These are phyloP conservation scores for Neurospora africana DNA, from an alignment of 495 filamentous ascomycete species.

Conservation along the genomic window DNA sequence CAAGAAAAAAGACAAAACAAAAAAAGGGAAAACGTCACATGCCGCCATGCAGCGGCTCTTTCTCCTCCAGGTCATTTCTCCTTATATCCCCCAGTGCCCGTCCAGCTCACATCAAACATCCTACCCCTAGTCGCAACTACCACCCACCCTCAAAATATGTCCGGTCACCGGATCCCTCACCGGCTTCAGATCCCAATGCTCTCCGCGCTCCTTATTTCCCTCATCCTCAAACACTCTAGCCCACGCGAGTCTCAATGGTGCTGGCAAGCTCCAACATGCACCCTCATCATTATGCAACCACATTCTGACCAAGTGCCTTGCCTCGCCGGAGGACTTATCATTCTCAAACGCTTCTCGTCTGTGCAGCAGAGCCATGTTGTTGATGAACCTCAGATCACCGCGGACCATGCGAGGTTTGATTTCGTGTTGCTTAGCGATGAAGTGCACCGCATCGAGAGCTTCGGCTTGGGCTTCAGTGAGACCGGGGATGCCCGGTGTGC, in stretches of 20 bases:
- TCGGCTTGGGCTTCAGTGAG: slow-evolving; percentile 40
- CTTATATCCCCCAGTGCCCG: not conserved
- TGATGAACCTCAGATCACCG: slow-evolving; percentile 59
- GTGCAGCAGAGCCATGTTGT: slow-evolving; percentile 27
- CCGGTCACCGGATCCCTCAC: slow-evolving; percentile 10
- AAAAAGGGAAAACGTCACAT: not conserved
- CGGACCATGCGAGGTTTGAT: slow-evolving; percentile 36
- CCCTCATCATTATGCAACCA: slow-evolving; percentile 18
- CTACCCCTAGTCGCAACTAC: slow-evolving; percentile 8
- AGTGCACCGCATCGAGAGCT: slow-evolving; percentile 36
- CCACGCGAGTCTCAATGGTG: slow-evolving; percentile 15
- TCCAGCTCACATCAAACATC: not conserved
- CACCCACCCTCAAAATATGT: slow-evolving; percentile 9
- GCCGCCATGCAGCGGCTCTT: not conserved
- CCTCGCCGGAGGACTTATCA: not conserved
- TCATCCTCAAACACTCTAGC: slow-evolving; percentile 17
- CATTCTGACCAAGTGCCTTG: slow-evolving; percentile 12
- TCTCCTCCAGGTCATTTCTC: too few relatives aligned
- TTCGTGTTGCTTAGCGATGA: slow-evolving; percentile 41
- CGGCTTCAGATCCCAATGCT: slow-evolving; percentile 16
- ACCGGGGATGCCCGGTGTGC: slow-evolving; percentile 35
- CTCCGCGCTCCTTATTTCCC: slow-evolving; percentile 1
- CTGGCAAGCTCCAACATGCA: slow-evolving; percentile 13
- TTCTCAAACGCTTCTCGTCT: slow-evolving; percentile 17
- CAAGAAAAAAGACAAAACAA: not conserved